phyloP scores from a whole-genome alignment of 2,329 filamentous ascomycete genomes.

The Claviceps africana region DNA sequence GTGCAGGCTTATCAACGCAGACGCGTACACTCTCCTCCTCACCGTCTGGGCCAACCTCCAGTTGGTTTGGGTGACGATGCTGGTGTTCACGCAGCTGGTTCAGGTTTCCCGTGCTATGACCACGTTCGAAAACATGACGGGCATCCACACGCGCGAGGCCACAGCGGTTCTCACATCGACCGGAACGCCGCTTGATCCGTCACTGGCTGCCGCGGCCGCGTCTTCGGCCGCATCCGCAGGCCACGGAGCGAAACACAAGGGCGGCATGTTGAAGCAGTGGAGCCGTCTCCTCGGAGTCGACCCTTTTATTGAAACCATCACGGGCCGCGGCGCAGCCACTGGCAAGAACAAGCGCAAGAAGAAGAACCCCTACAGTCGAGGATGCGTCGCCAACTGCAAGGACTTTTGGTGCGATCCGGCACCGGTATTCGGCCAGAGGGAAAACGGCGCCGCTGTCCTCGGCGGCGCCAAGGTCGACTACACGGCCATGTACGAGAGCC shows the following conservation, averaged over 20 bases:
- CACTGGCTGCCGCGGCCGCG: conserved; percentile 40
- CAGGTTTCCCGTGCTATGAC: conserved; percentile 89
- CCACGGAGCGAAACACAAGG: conserved; percentile 40
- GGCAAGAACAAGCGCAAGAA: conserved; percentile 38
- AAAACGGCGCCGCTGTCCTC: conserved; percentile 61
- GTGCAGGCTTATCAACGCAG: conserved; percentile 64
- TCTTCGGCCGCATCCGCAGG: conserved; percentile 25
- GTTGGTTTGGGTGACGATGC: conserved; percentile 93
- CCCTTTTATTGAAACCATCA: conserved; percentile 84
- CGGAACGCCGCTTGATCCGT: conserved; percentile 56
- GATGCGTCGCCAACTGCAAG: conserved; percentile 74
- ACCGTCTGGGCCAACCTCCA: conserved; percentile 71
- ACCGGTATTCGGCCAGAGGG: conserved; percentile 61
- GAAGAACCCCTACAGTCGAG: conserved; percentile 74
- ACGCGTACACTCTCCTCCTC: conserved; percentile 72
- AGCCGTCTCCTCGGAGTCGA: conserved; percentile 78
- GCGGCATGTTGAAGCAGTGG: conserved; percentile 65
- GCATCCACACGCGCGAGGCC: conserved; percentile 46
- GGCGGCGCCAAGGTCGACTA: conserved; percentile 76
- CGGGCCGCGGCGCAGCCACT: conserved; percentile 60
- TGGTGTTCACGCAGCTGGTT: conserved; percentile 82
- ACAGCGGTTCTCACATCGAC: conserved; percentile 68
- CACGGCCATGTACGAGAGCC: conserved; percentile 76
- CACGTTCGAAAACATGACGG: conserved; percentile 92
- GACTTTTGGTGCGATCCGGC: conserved; percentile 95